These are phyloP conservation scores for Crepidotus variabilis DNA, from an alignment of 768 basidiomycete species.

Conservation along the genomic window DNA sequence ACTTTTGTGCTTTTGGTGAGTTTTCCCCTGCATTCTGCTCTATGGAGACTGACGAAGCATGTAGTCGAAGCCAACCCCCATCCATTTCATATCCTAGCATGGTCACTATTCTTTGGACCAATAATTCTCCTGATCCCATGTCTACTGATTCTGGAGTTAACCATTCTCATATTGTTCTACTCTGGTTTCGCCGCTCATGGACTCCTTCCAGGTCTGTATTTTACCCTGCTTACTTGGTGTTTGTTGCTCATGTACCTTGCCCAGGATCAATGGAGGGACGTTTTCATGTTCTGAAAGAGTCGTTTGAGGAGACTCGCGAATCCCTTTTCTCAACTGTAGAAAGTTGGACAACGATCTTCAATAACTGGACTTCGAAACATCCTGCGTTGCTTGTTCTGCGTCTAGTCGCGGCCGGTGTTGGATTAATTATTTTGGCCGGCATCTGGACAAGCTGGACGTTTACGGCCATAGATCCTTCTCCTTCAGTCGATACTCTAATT, in stretches of 20 bases:
- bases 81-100: background rate
- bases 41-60: background rate
- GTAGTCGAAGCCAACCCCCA: background rate
- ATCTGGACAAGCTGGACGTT: constrained; percentile 26
- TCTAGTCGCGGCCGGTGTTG: constrained; percentile 24
- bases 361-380: constrained; percentile 33
- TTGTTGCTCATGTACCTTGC: background rate
- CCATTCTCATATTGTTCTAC: background rate
- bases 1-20: background rate
- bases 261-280: constrained; percentile 27
- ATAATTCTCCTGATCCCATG: background rate
- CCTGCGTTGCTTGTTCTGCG: constrained; percentile 30
- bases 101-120: background rate
- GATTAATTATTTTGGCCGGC: constrained; percentile 25
- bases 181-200: background rate
- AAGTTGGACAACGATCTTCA: constrained; percentile 29
- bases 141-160: background rate
- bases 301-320: constrained; percentile 32
- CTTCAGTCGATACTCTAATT: background rate
- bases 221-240: background rate
- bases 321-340: constrained; percentile 35
- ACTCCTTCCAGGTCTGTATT: background rate
- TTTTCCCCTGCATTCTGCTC: background rate
- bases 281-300: constrained; percentile 27
- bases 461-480: background rate